Evolutionary conservation across 257 asterid genomes (phyloP).

Genomic region (Fraxinus quadrangulata): DNA sequence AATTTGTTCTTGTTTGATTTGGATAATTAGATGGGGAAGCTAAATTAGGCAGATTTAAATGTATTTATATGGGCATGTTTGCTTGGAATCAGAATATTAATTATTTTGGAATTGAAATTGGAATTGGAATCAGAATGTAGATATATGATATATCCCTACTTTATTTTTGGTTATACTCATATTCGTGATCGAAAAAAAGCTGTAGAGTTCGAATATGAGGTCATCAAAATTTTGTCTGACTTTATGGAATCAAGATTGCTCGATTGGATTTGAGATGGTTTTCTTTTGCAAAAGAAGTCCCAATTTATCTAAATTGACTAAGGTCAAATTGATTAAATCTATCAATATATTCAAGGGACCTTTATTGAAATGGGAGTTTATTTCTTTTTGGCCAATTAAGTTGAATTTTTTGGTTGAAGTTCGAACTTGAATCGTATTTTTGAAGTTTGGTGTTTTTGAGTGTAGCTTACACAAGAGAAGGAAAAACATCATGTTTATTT

Average conservation of each 20-base stretch:
- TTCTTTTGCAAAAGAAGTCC: not conserved
- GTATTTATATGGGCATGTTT: not conserved
- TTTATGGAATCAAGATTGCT: not conserved
- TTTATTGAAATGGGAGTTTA: too few relatives aligned
- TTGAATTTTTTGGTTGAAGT: not conserved
- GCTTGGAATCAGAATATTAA: not conserved
- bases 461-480: not conserved
- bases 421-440: not conserved
- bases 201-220: not conserved
- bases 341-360: too few relatives aligned
- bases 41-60: not conserved
- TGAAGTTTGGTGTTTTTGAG: not conserved
- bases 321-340: not conserved
- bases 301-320: not conserved
- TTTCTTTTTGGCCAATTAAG: too few relatives aligned
- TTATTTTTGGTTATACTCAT: not conserved
- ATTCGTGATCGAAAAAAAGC: not conserved
- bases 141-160: not conserved
- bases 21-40: not conserved
- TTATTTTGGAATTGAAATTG: not conserved
- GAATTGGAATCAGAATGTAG: not conserved
- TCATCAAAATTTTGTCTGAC: not conserved
- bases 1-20: not conserved
- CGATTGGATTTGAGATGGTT: not conserved
- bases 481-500: not conserved